Percentiles rank a stretch among this genome's conserved stretches.
phyloP scores from a whole-genome alignment of 1,284 basidiomycete genomes.

The Violaceomyces palustris region DNA sequence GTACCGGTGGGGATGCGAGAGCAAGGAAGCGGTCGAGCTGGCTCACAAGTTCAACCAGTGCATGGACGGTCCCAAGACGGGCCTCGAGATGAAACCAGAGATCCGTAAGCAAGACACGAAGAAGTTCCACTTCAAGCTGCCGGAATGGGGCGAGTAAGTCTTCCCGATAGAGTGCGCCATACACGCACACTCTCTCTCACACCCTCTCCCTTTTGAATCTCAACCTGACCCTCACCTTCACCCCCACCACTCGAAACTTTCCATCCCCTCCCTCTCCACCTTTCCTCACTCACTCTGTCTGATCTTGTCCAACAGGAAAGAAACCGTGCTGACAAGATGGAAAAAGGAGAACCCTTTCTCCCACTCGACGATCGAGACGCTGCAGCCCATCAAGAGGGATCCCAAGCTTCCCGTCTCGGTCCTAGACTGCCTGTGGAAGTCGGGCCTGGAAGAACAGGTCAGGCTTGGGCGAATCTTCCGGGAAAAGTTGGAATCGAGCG shows the following conservation, averaged over 20 bases:
- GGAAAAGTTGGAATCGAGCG: conserved; percentile 2
- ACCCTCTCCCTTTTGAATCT: too few relatives aligned
- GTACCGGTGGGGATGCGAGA: conserved; percentile 14
- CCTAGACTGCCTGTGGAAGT: conserved; percentile 13
- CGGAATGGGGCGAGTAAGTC: conserved; percentile 12
- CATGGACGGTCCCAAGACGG: conserved; percentile 23
- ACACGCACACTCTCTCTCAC: too few relatives aligned
- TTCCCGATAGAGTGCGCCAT: too few relatives aligned
- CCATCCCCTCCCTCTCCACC: too few relatives aligned
- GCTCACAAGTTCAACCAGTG: conserved; percentile 27
- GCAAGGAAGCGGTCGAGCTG: conserved; percentile 11
- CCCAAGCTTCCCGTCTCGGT: conserved; percentile 7
- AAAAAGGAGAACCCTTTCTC: not conserved
- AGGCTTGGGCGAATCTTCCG: conserved; percentile 5
- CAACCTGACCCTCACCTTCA: too few relatives aligned
- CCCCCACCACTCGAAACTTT: too few relatives aligned
- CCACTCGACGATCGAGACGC: not conserved
- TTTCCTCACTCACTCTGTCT: too few relatives aligned
- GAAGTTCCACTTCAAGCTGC: conserved; percentile 9
- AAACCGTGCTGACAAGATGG: not conserved
- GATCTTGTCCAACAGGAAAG: too few relatives aligned
- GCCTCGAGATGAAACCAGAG: conserved; percentile 9
- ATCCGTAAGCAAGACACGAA: conserved; percentile 14
- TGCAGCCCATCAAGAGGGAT: not conserved
- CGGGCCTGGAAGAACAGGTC: conserved; percentile 6